Conservation (phyloP, 2,329 filamentous ascomycete species). For the Cercospora sp. region DNA sequence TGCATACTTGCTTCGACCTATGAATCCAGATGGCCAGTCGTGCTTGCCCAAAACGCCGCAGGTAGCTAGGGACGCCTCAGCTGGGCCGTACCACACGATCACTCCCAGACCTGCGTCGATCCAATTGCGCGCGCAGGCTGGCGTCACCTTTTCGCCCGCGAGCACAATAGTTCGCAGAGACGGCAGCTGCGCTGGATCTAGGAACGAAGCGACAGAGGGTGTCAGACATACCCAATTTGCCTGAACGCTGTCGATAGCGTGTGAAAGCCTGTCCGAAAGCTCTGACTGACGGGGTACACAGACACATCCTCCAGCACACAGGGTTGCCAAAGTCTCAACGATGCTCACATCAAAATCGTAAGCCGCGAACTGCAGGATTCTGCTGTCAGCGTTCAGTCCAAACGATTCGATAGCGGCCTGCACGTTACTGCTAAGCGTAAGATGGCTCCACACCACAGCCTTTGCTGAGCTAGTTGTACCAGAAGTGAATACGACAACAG, state of each 20-base stretch:
- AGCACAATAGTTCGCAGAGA: neutral
- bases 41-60: neutral
- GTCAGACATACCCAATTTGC: constrained; percentile 53
- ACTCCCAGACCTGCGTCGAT: constrained; percentile 23
- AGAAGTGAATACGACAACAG: constrained; percentile 9
- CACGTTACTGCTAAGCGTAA: neutral
- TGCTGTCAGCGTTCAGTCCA: neutral
- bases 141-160: constrained; percentile 13
- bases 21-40: neutral
- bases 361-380: constrained; percentile 26
- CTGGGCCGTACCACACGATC: constrained; percentile 45
- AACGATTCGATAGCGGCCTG: neutral
- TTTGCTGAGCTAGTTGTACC: constrained; percentile 9
- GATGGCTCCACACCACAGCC: constrained; percentile 8
- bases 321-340: constrained; percentile 2
- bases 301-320: constrained; percentile 21
- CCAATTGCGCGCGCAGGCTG: neutral
- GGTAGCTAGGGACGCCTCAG: constrained; percentile 34
- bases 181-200: constrained; percentile 47
- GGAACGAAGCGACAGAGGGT: constrained; percentile 53
- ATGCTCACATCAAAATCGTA: constrained; percentile 27
- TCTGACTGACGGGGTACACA: constrained; percentile 44
- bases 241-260: constrained; percentile 33
- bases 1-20: constrained; percentile 21
- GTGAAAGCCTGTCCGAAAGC: constrained; percentile 49